phyloP scores from a whole-genome alignment of 2,329 filamentous ascomycete genomes.

The Ophiostoma piceae region DNA sequence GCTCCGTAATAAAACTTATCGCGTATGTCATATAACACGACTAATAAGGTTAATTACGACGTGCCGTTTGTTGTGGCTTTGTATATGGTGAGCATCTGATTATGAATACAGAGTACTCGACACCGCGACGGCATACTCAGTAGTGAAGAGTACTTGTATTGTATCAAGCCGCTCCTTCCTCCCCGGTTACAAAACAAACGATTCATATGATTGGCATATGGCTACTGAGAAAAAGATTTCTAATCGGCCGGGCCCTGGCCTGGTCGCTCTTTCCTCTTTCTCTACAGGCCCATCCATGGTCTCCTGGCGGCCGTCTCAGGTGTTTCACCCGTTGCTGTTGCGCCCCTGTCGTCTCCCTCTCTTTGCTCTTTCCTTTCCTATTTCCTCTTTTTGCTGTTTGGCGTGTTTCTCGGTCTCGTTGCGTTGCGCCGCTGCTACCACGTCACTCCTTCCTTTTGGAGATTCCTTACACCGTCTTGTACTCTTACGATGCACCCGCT shows the following conservation, averaged over 20 bases:
- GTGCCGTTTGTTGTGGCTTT: neutral
- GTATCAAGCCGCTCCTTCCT: neutral
- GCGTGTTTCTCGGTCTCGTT: neutral
- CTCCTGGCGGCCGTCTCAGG: conserved; percentile 6
- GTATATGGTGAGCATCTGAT: neutral
- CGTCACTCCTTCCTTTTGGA: neutral
- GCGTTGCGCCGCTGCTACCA: neutral
- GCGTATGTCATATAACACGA: neutral
- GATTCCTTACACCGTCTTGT: neutral
- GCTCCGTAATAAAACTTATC: conserved; percentile 5
- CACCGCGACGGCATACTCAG: no score
- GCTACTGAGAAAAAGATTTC: neutral
- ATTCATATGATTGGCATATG: neutral
- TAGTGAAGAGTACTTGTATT: no score
- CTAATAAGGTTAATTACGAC: conserved; percentile 1
- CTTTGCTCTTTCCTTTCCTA: neutral
- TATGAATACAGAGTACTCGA: no score
- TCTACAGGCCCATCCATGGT: neutral
- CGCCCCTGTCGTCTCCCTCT: neutral
- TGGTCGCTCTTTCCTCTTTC: neutral
- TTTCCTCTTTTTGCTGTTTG: neutral
- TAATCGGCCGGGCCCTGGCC: neutral
- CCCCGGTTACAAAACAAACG: neutral
- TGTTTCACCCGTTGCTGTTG: neutral
- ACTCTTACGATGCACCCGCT: neutral